Evolutionary conservation across 768 basidiomycete genomes (phyloP).

Genomic region (Rhodosporidiobolus odoratus): DNA sequence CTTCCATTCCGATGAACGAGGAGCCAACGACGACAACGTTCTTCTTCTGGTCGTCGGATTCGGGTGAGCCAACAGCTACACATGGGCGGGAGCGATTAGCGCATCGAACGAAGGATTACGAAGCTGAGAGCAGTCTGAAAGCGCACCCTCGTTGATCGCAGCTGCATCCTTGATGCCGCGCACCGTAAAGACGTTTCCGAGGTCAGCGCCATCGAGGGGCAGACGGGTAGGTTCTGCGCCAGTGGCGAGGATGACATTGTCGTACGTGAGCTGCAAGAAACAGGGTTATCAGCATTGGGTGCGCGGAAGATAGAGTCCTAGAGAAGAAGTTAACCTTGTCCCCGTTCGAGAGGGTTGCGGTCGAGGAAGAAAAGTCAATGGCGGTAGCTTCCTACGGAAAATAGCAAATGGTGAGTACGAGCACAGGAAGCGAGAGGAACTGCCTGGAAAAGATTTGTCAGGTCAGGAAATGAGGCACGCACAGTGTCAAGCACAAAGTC

Average conservation of each 20-base stretch:
- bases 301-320: too few relatives aligned
- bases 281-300: too few relatives aligned
- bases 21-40: conserved; percentile 74
- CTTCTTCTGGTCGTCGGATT: conserved; percentile 53
- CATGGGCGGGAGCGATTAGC: not conserved
- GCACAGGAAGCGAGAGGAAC: not conserved
- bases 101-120: too few relatives aligned
- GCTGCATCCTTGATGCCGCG: conserved; percentile 65
- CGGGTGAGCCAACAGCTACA: conserved; percentile 31
- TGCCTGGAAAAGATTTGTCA: not conserved
- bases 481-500: conserved; percentile 61
- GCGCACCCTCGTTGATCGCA: conserved; percentile 43
- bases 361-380: conserved; percentile 60
- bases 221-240: conserved; percentile 69
- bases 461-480: conserved; percentile 39
- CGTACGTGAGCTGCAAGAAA: conserved; percentile 62
- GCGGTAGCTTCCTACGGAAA: conserved; percentile 58
- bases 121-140: not conserved
- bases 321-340: too few relatives aligned
- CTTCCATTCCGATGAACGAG: conserved; percentile 88
- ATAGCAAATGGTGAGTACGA: not conserved
- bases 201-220: conserved; percentile 67
- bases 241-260: conserved; percentile 70
- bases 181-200: conserved; percentile 72
- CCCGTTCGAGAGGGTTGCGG: conserved; percentile 62